These are phyloP conservation scores for Rubia tinctorum DNA, from an alignment of 305 asterid genomes.

Conservation along the genomic window DNA sequence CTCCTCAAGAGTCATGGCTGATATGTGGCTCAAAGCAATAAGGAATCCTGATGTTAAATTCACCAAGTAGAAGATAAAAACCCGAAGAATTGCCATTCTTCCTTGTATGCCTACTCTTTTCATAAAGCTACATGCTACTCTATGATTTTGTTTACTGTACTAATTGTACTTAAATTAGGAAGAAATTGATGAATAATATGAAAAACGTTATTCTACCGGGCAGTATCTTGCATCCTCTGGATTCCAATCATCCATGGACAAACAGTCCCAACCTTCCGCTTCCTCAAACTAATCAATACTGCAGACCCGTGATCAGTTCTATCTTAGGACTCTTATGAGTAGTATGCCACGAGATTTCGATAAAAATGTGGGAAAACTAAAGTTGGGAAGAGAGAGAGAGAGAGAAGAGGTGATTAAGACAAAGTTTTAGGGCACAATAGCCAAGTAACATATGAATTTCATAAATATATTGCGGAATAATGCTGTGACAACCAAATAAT, in stretches of 20 bases:
- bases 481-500: neutral
- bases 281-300: neutral
- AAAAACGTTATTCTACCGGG: neutral
- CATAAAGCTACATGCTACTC: neutral
- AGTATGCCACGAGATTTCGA: neutral
- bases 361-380: neutral
- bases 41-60: constrained; percentile 84
- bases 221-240: neutral
- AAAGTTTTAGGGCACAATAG: neutral
- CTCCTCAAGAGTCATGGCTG: constrained; percentile 83
- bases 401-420: neutral
- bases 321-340: neutral
- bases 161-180: neutral
- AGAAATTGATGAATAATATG: neutral
- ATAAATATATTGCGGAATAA: neutral
- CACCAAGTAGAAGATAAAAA: constrained; percentile 27
- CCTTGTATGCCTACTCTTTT: neutral
- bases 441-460: neutral
- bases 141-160: constrained; percentile 2
- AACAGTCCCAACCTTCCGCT: neutral
- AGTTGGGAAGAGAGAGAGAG: neutral
- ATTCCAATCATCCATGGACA: neutral
- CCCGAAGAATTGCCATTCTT: neutral
- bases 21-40: constrained; percentile 94
- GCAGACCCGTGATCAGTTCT: neutral